Base-by-base conservation (phyloP, 1,284 basidiomycete species). In the Irpex lacteus region DNA sequence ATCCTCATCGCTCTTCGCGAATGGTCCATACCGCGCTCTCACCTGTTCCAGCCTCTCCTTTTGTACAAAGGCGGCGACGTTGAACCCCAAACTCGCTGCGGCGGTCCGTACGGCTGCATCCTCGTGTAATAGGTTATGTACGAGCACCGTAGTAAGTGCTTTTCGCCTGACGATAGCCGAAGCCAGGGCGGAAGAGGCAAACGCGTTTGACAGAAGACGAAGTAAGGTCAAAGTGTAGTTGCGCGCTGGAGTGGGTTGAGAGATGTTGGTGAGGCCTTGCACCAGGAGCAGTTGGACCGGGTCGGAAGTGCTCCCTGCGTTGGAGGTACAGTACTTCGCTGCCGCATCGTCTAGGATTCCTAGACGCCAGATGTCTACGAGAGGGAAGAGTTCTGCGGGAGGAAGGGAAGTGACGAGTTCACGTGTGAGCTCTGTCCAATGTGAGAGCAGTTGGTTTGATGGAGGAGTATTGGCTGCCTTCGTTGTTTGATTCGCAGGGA, bases 311-410 rank as follows among this genome's bases (percentile, higher is more conserved):
- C 74, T 69, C 4, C 74, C 68, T 15, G 69, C 63, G 5, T 71
- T 68, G 1, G 79, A 70, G 3, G 84, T 78, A 50, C 80, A 79
- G 81, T 85, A 86, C 0, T 78, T 75, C 0, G 85, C 81, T 6
- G 90, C 81, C 0, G 78, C 72, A 0, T 82, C 78, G 72, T 94
- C 87, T 34, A 95, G 81, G 6, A 93, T 74, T 0, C 88, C 90
- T 0, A 96, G 80, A 1, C 94, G 83, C 92, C 92, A 95, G 64
- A 96, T 81, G 71, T 96, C 95, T 7, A 90, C 84, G 1, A 95
- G 73, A 0, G 95, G 94, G 77, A 96, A 96, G 8, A 94, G 80
- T 54, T 87, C 80, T 9, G 83, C 81, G 0, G 82, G 68, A 1
- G 85, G 80, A 0, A 96, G 83, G 0, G 76, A 75, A 4, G 71